Evolutionary conservation across 78 protist genomes (phyloP), one percentile per base, ranked within the genome.

Genomic region (Tieghemostelium lacteum): DNA sequence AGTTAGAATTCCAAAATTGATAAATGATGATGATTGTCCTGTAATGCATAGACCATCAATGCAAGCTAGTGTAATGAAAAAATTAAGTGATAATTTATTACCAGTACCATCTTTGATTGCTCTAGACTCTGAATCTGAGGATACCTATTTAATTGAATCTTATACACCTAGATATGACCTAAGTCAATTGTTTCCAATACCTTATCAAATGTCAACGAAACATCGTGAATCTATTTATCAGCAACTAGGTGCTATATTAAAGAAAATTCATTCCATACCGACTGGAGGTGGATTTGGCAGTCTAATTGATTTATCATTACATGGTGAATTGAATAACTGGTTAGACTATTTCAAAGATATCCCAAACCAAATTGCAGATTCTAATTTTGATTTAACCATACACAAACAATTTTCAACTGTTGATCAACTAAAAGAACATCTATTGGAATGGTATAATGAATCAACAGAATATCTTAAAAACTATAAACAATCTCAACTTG

Each of bases 11-110:
- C 91, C 91, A 10, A 66, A n/a, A 52, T n/a, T 8, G 33, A 16
- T 52, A 24, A 45, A 62, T 22, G 8, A 14, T 22, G 57, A 52
- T 36, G 77, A 80, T 40, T 37, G 77, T 28, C 78, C 72, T 7
- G 31, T 52, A 2, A 83, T 83, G 91, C 91, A 83, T 20, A 69
- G 72, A 26, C 74, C 78, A 34, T 28, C 1, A 12, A 83, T 83
- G 91, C 91, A 83, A 69, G 70, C 80, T 1, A 28, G 3, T 3
- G 28, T 83, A 36, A n/a, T 69, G 33, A 34, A 40, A 8, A 26
- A 22, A 40, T 39, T 66, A 2, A 24, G 24, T 26, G 39, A 54
- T 20, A 49, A 36, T 55, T 60, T 42, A 22, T 14, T 62, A 3
- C 60, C 64, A 6, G 63, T 70, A n/a, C 71, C 91, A 31, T 39